phyloP scores from a whole-genome alignment of 257 asterid genomes.

The Solanum etuberosum region DNA sequence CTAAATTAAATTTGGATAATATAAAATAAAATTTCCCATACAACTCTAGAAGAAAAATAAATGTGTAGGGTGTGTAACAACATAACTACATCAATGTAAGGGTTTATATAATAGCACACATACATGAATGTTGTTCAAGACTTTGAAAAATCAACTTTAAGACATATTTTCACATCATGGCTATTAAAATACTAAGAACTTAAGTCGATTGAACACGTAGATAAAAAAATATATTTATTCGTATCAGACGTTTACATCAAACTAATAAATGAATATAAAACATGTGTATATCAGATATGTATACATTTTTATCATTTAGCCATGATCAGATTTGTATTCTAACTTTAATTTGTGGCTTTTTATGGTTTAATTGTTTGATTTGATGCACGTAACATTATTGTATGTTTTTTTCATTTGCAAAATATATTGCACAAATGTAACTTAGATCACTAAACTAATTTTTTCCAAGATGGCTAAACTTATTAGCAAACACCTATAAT shows the following conservation, averaged over 20 bases:
- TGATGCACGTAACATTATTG: not conserved
- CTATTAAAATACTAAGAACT: not conserved
- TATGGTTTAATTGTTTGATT: not conserved
- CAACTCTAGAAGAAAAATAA: not conserved
- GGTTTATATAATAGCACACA: not conserved
- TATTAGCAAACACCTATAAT: not conserved
- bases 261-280: not conserved
- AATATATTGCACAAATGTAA: not conserved
- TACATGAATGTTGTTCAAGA: not conserved
- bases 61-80: not conserved
- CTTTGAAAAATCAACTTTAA: not conserved
- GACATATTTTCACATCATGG: not conserved
- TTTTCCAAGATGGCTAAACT: not conserved
- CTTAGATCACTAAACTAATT: not conserved
- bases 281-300: rapidly evolving
- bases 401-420: not conserved
- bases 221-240: not conserved
- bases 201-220: not conserved
- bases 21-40: not conserved
- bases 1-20: not conserved
- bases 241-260: not conserved
- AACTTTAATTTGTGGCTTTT: not conserved
- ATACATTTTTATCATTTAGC: not conserved
- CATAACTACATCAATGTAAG: not conserved
- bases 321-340: not conserved